Base-by-base conservation (phyloP, 208 protist genomes). In the Acanthamoeba healyi region DNA sequence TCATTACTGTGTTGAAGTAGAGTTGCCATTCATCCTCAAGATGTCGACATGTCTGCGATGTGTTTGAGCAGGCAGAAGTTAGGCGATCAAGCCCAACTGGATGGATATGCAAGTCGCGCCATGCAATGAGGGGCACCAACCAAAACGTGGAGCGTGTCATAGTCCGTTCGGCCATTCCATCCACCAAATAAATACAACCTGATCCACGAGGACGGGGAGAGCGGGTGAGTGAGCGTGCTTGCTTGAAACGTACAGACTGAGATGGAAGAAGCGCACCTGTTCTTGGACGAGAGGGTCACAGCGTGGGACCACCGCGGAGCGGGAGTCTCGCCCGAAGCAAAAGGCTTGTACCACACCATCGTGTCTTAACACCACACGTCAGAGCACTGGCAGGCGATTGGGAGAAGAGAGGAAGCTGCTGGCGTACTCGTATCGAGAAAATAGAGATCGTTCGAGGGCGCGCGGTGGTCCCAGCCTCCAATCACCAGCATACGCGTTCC, bases 361-460 rank as follows among this genome's bases (percentile, higher is more conserved):
- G 86, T 92, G 58, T 72, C 86, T 92, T 14, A 0, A 15, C 29
- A 24, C 24, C 44, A 49, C 44, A 34, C 1, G 38, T 77, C 15
- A 14, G 29, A 14, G 12, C 32, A 44, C 19, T 40, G 46, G 2
- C 38, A 87, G 26, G 14, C 56, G 15, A 63, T 15, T 26, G 1
- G 10, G 70, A 92, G 38, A 29, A 42, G 74, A 9, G n/a, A 74
- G 12, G 32, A 14, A 19, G 22, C 38, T 65, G 86, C 38, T 65
- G n/a, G 5, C 86, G 54, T 46, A 92, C 86, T 92, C 9, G 86
- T 92, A n/a, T 92, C 86, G 40, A 92, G 86, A n/a, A 92, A 92
- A 32, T 74, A 92, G 15, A 92, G 56, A 10, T 92, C 40, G 22
- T 51, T 70, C 17, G 63, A 72, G 29, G 86, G 40, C 86, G 34